Evolutionary conservation across 305 asterid species (phyloP), one percentile per base, ranked within the genome.

Genomic region (Plantago lanceolata): DNA sequence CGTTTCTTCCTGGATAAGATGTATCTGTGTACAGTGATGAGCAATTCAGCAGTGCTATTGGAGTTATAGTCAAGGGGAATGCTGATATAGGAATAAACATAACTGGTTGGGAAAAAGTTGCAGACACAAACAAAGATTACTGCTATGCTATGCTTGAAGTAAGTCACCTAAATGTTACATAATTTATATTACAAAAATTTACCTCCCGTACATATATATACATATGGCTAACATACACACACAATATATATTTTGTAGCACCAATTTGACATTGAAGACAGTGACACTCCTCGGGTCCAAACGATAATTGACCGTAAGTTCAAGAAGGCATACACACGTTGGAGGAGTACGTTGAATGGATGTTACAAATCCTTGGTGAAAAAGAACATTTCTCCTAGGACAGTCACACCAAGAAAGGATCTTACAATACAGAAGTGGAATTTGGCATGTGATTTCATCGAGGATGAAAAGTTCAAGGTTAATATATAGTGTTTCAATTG

Each of bases 231-330:
- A 6, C n/a, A 28, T 33, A 33, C 24, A 57, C 26, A 1, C 24
- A 57, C n/a, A n/a, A n/a, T n/a, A n/a, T n/a, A n/a, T n/a, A n/a
- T n/a, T n/a, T n/a, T n/a, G n/a, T n/a, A n/a, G n/a, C n/a, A n/a
- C n/a, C 33, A 48, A 48, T 57, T 57, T 33, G 48, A 57, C 5
- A 57, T 57, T 33, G 24, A 19, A 26, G 48, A 57, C 5, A n/a
- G 14, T 13, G 29, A 3, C 8, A 17, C 5, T 29, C 26, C 16
- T 2, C 24, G 26, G 17, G 62, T 57, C 19, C 14, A 31, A 31
- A 33, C n/a, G 1, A 33, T 31, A 29, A 15, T 31, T 33, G 11
- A 57, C 5, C 24, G 2, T 7, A 49, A 49, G 24, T 49, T 49
- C 11, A 20, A 49, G 19, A 14, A 0, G 17, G 51, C 60, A 55